Conservation (phyloP, 768 basidiomycete species). For the Asterophora lycoperdoides region DNA sequence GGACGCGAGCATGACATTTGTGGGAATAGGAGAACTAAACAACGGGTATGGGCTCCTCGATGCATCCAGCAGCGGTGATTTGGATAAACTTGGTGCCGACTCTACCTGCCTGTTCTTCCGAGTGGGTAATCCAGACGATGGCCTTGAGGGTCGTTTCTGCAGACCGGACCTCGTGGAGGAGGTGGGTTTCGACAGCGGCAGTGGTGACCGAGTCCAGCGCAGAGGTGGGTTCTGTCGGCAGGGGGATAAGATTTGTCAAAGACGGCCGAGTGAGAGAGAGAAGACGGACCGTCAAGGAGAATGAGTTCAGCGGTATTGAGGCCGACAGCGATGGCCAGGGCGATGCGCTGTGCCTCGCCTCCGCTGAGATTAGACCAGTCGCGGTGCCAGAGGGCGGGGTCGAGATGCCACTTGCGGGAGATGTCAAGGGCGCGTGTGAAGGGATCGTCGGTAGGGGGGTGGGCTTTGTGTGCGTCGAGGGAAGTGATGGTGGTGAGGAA, state of each 20-base stretch:
- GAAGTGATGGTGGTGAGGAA: conserved; percentile 57
- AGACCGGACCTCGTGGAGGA: conserved; percentile 49
- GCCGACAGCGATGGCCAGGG: conserved; percentile 70
- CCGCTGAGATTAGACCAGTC: conserved; percentile 80
- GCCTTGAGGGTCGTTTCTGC: conserved; percentile 56
- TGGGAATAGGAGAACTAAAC: conserved; percentile 7
- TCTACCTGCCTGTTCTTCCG: conserved; percentile 70
- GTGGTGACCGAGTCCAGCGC: conserved; percentile 75
- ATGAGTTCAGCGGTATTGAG: conserved; percentile 74
- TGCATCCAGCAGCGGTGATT: conserved; percentile 38
- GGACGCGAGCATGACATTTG: not conserved
- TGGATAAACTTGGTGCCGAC: conserved; percentile 68
- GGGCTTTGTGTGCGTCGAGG: conserved; percentile 44
- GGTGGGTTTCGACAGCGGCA: conserved; percentile 57
- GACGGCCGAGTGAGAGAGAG: not conserved
- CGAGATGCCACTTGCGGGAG: conserved; percentile 62
- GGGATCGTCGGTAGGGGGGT: conserved; percentile 10
- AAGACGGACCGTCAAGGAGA: conserved; percentile 66
- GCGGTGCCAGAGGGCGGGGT: conserved; percentile 68
- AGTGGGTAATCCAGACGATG: conserved; percentile 86
- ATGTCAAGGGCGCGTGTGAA: conserved; percentile 45
- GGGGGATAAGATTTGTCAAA: too few relatives aligned
- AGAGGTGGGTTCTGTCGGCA: conserved; percentile 74
- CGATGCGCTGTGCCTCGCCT: conserved; percentile 83
- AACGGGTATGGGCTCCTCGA: conserved; percentile 30